phyloP scores from a whole-genome alignment of 768 basidiomycete species.

The Rubroboletus satanas region DNA sequence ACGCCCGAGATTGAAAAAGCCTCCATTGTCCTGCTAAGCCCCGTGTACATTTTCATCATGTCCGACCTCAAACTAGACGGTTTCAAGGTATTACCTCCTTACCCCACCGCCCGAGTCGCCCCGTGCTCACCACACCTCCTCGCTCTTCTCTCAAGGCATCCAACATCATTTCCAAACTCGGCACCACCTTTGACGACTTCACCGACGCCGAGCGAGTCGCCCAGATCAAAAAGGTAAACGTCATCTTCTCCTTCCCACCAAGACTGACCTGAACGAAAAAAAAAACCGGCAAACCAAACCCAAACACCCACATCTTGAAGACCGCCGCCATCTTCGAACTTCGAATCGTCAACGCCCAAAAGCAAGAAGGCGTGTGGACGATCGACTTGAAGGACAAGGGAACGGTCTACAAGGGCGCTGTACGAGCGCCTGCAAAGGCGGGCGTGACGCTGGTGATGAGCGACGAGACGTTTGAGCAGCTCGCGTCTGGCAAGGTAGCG shows the following conservation, averaged over 20 bases:
- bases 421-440: slow-evolving; percentile 50
- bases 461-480: slow-evolving; percentile 68
- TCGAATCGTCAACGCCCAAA: slow-evolving; percentile 67
- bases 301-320: slow-evolving; percentile 22
- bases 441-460: slow-evolving; percentile 80
- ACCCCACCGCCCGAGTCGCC: background rate
- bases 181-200: slow-evolving; percentile 47
- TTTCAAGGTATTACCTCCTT: slow-evolving; percentile 52
- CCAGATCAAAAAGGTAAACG: slow-evolving; percentile 65
- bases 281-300: background rate
- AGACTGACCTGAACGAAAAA: background rate
- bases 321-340: slow-evolving; percentile 88
- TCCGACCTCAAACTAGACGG: slow-evolving; percentile 68
- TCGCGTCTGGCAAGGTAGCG: slow-evolving; percentile 70
- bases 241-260: background rate
- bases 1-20: background rate
- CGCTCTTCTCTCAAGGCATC: slow-evolving; percentile 54
- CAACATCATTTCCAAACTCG: slow-evolving; percentile 54
- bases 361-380: slow-evolving; percentile 77
- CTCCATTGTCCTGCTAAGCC: background rate
- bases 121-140: background rate
- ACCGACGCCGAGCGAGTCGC: slow-evolving; percentile 60
- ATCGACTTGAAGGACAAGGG: slow-evolving; percentile 91
- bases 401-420: slow-evolving; percentile 65
- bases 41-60: slow-evolving; percentile 39